Evolutionary conservation across 768 basidiomycete species (phyloP).

Genomic region (Pleurotus giganteus): DNA sequence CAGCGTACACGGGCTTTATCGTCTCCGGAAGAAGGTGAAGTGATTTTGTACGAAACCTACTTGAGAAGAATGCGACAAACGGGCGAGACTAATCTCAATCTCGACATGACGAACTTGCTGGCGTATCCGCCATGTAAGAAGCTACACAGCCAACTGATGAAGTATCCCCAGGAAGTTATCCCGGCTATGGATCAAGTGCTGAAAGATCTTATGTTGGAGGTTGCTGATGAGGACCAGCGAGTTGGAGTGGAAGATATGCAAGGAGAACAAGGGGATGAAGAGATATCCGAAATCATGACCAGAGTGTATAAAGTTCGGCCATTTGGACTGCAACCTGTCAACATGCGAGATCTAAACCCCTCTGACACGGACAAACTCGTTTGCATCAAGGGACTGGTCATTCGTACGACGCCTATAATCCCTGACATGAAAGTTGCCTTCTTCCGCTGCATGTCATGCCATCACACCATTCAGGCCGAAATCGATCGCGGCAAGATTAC

Average conservation of each 20-base stretch:
- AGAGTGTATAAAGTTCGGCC: constrained; percentile 93
- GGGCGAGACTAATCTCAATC: constrained; percentile 89
- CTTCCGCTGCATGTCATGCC: constrained; percentile 95
- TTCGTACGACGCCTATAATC: constrained; percentile 95
- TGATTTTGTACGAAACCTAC: constrained; percentile 75
- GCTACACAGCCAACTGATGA: constrained; percentile 78
- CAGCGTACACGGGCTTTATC: constrained; percentile 47
- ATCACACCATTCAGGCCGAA: constrained; percentile 95
- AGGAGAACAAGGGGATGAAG: constrained; percentile 74
- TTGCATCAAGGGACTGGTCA: constrained; percentile 94
- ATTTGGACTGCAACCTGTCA: constrained; percentile 77
- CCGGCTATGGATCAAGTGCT: constrained; percentile 97
- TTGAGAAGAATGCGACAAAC: constrained; percentile 85
- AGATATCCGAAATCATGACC: constrained; percentile 84
- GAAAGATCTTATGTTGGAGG: constrained; percentile 88
- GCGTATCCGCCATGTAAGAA: constrained; percentile 86
- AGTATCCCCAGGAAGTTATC: constrained; percentile 96
- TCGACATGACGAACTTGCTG: constrained; percentile 83
- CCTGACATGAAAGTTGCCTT: constrained; percentile 99
- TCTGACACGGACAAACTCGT: constrained; percentile 97
- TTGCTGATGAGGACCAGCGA: constrained; percentile 79
- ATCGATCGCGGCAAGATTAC: constrained; percentile 98
- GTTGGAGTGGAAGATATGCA: constrained; percentile 72
- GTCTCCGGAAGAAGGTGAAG: constrained; percentile 66
- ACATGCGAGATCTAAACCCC: constrained; percentile 96